phyloP scores from a whole-genome alignment of 169 alveolate genomes.

The Eimeria tenella region DNA sequence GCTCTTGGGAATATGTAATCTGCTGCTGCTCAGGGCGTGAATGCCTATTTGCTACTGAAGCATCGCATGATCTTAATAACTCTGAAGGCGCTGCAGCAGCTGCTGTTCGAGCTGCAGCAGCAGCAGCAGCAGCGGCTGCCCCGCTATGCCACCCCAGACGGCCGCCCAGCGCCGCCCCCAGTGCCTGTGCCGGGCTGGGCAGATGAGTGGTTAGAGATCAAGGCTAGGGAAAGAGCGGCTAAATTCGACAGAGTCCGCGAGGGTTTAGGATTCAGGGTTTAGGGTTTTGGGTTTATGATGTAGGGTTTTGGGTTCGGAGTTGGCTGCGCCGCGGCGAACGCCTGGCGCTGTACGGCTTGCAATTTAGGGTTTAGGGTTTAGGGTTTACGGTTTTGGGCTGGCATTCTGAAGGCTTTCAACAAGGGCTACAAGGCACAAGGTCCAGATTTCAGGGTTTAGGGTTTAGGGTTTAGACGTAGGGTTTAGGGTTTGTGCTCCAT shows the following conservation, averaged over 20 bases:
- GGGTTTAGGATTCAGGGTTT: not conserved
- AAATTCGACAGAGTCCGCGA: constrained; percentile 66
- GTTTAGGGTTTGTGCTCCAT: not conserved
- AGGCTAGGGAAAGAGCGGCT: constrained; percentile 63
- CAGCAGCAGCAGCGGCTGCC: constrained; percentile 89
- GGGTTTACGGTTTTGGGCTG: not conserved
- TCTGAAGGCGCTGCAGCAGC: constrained; percentile 88
- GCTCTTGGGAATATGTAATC: not conserved
- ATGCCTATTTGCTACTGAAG: constrained; percentile 88
- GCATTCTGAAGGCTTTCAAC: no score
- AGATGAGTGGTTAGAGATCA: constrained; percentile 87
- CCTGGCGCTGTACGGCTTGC: no score
- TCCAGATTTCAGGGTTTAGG: not conserved
- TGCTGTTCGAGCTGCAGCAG: constrained; percentile 85
- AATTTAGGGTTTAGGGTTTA: not conserved
- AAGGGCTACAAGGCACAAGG: not conserved
- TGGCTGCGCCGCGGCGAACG: no score
- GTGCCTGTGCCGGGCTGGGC: constrained; percentile 87
- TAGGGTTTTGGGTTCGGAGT: not conserved
- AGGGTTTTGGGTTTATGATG: not conserved
- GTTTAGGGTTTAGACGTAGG: not conserved
- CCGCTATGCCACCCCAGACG: constrained; percentile 90
- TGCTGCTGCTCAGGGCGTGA: constrained; percentile 67
- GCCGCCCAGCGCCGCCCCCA: constrained; percentile 88
- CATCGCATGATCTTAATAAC: constrained; percentile 90